Conservation (phyloP, 257 asterid species). For the Solanum rostratum region DNA sequence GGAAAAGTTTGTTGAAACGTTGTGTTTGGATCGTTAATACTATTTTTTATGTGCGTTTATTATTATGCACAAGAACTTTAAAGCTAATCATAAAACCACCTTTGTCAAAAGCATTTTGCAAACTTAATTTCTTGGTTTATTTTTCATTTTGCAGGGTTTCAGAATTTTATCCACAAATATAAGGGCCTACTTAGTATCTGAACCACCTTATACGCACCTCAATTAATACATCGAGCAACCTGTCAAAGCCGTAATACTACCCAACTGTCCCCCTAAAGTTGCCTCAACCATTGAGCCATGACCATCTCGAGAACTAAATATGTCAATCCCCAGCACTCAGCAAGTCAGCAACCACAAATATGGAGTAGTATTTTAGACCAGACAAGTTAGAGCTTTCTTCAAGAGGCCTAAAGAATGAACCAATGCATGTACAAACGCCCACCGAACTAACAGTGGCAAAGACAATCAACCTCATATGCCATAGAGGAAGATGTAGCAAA, state of each 20-base stretch:
- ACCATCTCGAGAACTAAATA: neutral
- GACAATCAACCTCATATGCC: too few relatives aligned
- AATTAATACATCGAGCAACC: neutral
- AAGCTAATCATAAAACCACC: too few relatives aligned
- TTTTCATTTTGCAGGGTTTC: too few relatives aligned
- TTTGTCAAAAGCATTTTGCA: too few relatives aligned
- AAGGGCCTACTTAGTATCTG: too few relatives aligned
- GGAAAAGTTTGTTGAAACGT: too few relatives aligned
- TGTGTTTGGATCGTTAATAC: too few relatives aligned
- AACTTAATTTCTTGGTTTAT: too few relatives aligned
- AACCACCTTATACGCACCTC: neutral
- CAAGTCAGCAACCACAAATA: neutral
- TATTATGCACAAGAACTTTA: too few relatives aligned
- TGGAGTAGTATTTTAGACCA: neutral
- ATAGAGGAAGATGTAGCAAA: too few relatives aligned
- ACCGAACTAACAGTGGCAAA: neutral
- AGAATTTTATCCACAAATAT: too few relatives aligned
- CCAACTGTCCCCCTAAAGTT: neutral
- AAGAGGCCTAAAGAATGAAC: neutral
- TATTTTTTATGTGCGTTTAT: too few relatives aligned
- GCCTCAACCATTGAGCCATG: neutral
- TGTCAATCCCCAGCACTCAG: neutral
- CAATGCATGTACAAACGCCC: neutral
- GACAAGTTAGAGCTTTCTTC: neutral
- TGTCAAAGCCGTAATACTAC: neutral